These are phyloP conservation scores for Lentinus tigrinus DNA, from an alignment of 768 basidiomycete species.

Conservation along the genomic window DNA sequence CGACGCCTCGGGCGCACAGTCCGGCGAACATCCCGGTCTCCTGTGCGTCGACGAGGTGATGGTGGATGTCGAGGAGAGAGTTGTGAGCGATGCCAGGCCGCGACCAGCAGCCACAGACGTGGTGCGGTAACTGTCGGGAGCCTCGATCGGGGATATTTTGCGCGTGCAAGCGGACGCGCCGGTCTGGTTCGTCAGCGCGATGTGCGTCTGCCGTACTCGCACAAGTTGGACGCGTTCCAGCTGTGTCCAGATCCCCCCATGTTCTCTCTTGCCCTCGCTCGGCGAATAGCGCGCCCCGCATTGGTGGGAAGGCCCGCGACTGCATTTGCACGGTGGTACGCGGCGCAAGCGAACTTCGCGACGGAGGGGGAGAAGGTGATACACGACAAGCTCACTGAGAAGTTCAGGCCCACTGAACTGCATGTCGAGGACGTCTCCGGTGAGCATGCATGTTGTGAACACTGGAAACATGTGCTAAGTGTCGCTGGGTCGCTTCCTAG, in stretches of 20 bases:
- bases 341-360: conserved; percentile 4
- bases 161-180: neutral
- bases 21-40: conserved; percentile 11
- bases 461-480: neutral
- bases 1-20: conserved; percentile 15
- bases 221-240: conserved; percentile 1
- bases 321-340: conserved; percentile 5
- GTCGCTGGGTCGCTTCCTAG: conserved; percentile 38
- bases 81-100: neutral
- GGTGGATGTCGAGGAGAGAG: conserved; percentile 3
- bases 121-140: neutral
- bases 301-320: conserved; percentile 2
- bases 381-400: conserved; percentile 65
- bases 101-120: too few relatives aligned
- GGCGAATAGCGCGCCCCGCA: conserved; percentile 16
- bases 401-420: conserved; percentile 77
- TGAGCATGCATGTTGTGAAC: conserved; percentile 27
- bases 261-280: conserved; percentile 25
- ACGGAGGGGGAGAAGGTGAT: conserved; percentile 72
- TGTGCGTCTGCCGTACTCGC: conserved; percentile 1
- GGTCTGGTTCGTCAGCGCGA: neutral
- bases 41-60: neutral
- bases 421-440: conserved; percentile 96
- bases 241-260: conserved; percentile 16
- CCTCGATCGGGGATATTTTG: neutral